Base-by-base conservation (phyloP, 805 yeast species). In the Candida mattraensis region DNA sequence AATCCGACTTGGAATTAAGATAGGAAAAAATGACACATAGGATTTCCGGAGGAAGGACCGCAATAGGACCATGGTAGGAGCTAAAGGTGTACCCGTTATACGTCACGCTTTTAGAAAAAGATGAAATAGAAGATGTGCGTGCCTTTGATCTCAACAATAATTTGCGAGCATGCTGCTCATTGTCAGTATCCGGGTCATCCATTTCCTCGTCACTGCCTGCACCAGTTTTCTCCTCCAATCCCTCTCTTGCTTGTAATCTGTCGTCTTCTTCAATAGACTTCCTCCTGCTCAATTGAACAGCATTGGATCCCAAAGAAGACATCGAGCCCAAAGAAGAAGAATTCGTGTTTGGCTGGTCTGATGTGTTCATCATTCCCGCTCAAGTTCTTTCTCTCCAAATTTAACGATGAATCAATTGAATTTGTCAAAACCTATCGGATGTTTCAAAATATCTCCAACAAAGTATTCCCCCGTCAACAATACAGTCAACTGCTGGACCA, bases 11-110 rank as follows among this genome's bases (percentile, higher is more conserved):
- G 26, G 82, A 70, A 30, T 71, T 77, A 33, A 83, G 62, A 42
- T 80, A 72, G 35, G 85, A 80, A 41, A 84, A 78, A 2, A 84
- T 77, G 45, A 81, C 69, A 31, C 81, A 71, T 27, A 84, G 57
- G 13, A 84, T 76, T 58, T 76, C 82, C 0, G 81, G 75, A 7
- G 82, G 82, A 31, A 76, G 56, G 30, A 65, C 66, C 13, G 69
- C 58, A 30, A 76, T 63, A 15, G 69, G 69, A 6, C 53, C 50
- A 15, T 40, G 22, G 23, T 39, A 27, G 8, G 40, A 19, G 21
- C 42, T 33, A 17, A 40, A 32, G 23, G 23, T 35, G 35, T 42
- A 39, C 6, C 35, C 35, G 16, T 18, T 12, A 28, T 31, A 13
- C 15, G 31, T 17, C 6, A 35, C 38, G 22, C 28, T 31, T 21